phyloP scores from a whole-genome alignment of 257 asterid genomes.

The Rehmannia glutinosa region DNA sequence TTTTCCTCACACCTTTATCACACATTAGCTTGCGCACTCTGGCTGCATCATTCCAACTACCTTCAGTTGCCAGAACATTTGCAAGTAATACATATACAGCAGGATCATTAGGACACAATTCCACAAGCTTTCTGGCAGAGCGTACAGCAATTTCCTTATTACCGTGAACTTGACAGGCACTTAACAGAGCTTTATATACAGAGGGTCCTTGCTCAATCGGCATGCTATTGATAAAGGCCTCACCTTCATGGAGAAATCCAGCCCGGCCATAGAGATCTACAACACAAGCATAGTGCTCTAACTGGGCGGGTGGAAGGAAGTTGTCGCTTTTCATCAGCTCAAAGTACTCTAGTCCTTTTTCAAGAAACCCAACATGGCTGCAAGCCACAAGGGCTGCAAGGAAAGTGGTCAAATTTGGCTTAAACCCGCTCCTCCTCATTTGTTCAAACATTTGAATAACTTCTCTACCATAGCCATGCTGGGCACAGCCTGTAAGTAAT shows the following conservation, averaged over 20 bases:
- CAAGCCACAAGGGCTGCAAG: conserved; percentile 53
- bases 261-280: conserved; percentile 67
- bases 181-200: conserved; percentile 45
- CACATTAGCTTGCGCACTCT: conserved; percentile 39
- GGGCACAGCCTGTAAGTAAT: conserved; percentile 44
- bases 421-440: conserved; percentile 39
- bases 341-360: conserved; percentile 51
- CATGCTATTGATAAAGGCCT: conserved; percentile 47
- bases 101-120: conserved; percentile 52
- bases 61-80: conserved; percentile 56
- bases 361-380: conserved; percentile 59
- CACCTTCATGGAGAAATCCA: conserved; percentile 54
- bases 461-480: conserved; percentile 51
- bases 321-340: conserved; percentile 39
- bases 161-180: conserved; percentile 53
- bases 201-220: conserved; percentile 43
- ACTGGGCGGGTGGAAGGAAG: conserved; percentile 28
- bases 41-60: conserved; percentile 58
- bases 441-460: conserved; percentile 47
- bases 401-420: conserved; percentile 52
- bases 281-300: conserved; percentile 60
- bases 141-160: conserved; percentile 45
- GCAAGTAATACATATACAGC: conserved; percentile 45
- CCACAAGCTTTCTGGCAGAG: conserved; percentile 47
- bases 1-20: conserved; percentile 43